Percentiles rank a stretch among this genome's conserved stretches.
Evolutionary conservation across 495 filamentous ascomycete species (phyloP).

Genomic region (Aspergillus bridgeri): DNA sequence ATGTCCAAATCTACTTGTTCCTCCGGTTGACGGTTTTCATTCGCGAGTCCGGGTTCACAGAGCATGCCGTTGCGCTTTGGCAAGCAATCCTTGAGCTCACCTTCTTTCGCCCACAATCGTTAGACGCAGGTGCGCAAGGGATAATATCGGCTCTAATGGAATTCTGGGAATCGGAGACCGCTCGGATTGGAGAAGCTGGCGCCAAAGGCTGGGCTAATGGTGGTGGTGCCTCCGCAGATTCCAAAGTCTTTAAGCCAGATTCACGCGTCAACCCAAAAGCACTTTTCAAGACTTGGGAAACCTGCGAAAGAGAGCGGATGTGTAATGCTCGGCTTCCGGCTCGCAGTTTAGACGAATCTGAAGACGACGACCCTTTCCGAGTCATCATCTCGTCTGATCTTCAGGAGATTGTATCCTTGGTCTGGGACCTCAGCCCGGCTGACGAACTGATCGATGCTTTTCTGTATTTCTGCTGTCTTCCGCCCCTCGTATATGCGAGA

Average conservation of each 20-base stretch:
- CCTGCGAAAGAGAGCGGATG: constrained; percentile 51
- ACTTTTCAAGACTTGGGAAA: constrained; percentile 57
- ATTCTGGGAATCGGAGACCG: constrained; percentile 86
- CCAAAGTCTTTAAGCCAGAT: constrained; percentile 19
- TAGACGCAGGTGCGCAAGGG: constrained; percentile 9
- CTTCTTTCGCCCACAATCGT: constrained; percentile 50
- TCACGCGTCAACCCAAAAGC: constrained; percentile 21
- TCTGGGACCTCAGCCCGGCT: constrained; percentile 35
- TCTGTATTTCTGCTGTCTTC: constrained; percentile 65
- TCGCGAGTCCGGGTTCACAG: constrained; percentile 74
- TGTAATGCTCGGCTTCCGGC: constrained; percentile 56
- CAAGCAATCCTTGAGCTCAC: constrained; percentile 77
- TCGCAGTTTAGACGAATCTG: constrained; percentile 56
- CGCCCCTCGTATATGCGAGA: constrained; percentile 34
- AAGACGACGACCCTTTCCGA: constrained; percentile 73
- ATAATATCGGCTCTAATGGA: constrained; percentile 52
- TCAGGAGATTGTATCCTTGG: constrained; percentile 53
- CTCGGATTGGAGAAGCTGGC: constrained; percentile 71
- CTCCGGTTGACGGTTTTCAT: constrained; percentile 70
- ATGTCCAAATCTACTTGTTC: constrained; percentile 67
- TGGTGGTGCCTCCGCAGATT: constrained; percentile 10
- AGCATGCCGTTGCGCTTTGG: constrained; percentile 76
- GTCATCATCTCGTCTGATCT: constrained; percentile 79
- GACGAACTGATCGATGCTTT: constrained; percentile 60
- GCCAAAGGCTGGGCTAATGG: constrained; percentile 65